Evolutionary conservation across 1,139 yeast species (phyloP).

Genomic region (Barnettozyma hawaiiensis): DNA sequence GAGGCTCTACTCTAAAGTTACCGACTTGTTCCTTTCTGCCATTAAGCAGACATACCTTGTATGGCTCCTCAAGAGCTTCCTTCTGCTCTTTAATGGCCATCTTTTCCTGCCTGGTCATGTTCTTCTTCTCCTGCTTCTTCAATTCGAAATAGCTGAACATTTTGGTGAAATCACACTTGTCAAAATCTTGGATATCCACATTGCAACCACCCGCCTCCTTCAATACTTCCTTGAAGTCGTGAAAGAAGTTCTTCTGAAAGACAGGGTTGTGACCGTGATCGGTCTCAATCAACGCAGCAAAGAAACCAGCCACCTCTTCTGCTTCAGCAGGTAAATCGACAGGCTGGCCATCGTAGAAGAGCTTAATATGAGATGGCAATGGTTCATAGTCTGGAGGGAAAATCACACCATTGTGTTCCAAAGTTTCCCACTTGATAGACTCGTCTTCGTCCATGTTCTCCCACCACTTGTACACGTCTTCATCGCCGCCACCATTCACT

Average conservation of each 20-base stretch:
- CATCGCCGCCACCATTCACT: slow-evolving; percentile 43
- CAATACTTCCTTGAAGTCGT: slow-evolving; percentile 67
- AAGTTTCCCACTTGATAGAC: slow-evolving; percentile 75
- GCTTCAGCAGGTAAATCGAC: slow-evolving; percentile 73
- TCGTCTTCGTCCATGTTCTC: slow-evolving; percentile 67
- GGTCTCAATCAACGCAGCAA: slow-evolving; percentile 79
- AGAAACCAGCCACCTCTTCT: slow-evolving; percentile 96
- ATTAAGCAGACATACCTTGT: slow-evolving; percentile 71
- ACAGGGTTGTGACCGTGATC: slow-evolving; percentile 87
- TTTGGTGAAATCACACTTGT: slow-evolving; percentile 70
- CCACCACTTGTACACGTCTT: slow-evolving; percentile 79
- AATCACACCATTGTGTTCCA: slow-evolving; percentile 85
- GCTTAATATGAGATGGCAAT: slow-evolving; percentile 70
- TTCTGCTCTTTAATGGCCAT: slow-evolving; percentile 64
- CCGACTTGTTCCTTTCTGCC: slow-evolving; percentile 93
- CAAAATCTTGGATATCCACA: slow-evolving; percentile 52
- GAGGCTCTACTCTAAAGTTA: no score
- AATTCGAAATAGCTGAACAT: slow-evolving; percentile 70
- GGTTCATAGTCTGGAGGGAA: slow-evolving; percentile 93
- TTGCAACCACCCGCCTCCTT: slow-evolving; percentile 63
- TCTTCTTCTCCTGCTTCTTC: slow-evolving; percentile 67
- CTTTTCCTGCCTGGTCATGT: slow-evolving; percentile 64
- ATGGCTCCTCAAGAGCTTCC: slow-evolving; percentile 75
- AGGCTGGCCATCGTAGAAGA: slow-evolving; percentile 71
- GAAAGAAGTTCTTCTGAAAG: slow-evolving; percentile 81